Conservation (phyloP, 179 eudicot genomes). For the Silene noctiflora region DNA sequence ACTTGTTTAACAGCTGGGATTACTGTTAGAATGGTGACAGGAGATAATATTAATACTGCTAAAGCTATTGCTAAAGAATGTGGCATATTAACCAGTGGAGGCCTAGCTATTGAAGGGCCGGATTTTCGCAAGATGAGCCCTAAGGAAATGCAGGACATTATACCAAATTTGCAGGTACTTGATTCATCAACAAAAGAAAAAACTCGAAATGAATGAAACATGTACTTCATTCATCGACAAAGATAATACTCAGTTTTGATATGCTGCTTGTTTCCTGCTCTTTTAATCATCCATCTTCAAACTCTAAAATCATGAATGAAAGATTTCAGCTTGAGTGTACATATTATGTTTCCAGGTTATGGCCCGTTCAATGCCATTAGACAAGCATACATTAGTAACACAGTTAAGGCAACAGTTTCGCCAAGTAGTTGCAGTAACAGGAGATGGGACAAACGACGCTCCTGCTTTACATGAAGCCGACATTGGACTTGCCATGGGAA, state of each 20-base stretch:
- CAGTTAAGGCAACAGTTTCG: slow-evolving; percentile 50
- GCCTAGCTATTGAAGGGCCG: slow-evolving; percentile 76
- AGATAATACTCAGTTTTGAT: too few species aligned
- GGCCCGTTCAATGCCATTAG: slow-evolving; percentile 87
- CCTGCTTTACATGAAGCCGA: slow-evolving; percentile 96
- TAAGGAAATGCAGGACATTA: slow-evolving; percentile 54
- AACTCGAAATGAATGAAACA: too few species aligned
- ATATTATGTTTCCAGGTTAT: slow-evolving; percentile 47
- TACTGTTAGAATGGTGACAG: slow-evolving; percentile 76
- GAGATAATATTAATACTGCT: slow-evolving; percentile 81
- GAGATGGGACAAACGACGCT: slow-evolving; percentile 93
- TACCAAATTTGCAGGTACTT: slow-evolving; percentile 70
- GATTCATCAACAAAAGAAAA: background rate
- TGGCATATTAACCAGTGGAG: slow-evolving; percentile 70
- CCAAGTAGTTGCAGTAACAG: slow-evolving; percentile 87
- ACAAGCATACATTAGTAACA: slow-evolving; percentile 74
- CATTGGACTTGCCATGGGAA: slow-evolving; percentile 93
- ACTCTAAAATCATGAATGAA: too few species aligned
- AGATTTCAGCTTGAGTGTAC: too few species aligned
- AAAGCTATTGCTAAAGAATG: slow-evolving; percentile 90
- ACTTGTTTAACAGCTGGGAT: slow-evolving; percentile 79
- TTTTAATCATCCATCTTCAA: too few species aligned
- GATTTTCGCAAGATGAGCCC: slow-evolving; percentile 54
- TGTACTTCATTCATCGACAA: too few species aligned
- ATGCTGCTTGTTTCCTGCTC: too few species aligned